Evolutionary conservation across 148 eudicot genomes (phyloP), one percentile per base, ranked within the genome.

Genomic region (Camellia lanceoleosa): DNA sequence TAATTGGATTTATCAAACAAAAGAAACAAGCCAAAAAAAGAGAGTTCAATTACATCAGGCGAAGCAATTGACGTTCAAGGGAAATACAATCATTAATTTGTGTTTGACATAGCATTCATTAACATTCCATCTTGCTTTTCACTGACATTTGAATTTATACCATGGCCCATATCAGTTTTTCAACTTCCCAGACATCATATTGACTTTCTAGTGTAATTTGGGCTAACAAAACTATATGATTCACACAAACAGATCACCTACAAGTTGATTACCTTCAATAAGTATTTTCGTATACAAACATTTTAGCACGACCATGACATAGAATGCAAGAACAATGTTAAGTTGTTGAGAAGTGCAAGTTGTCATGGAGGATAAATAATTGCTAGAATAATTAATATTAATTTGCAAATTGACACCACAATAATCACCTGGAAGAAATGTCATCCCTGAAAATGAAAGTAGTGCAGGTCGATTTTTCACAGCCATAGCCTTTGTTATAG

Each of bases 401-500:
- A 67, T 38, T n/a, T 13, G 15, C 18, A 23, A 51, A 12, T 59
- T 30, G 68, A 74, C 42, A 75, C 66, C 12, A 73, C 20, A 46
- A 63, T 56, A 76, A 55, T 66, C 83, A 96, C 99, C 99, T 80
- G 99, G 97, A 71, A 76, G 46, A 86, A 92, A 96, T 68, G 93
- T 79, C 91, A 96, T 84, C 83, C 91, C 95, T 18, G 87, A 60
- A 74, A 88, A 90, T 71, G 92, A 83, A 81, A 90, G 80, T 64
- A 82, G 73, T n/a, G 98, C 97, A 62, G 98, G 98, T 79, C 88
- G 86, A 79, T 47, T 90, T 72, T 80, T 79, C 81, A 96, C 88
- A 81, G 81, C 58, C 83, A 83, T 80, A 60, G 98, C 97, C 87
- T 96, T 96, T 71, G 98, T 94, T 76, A 96, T 86, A 66, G 98